Base-by-base conservation (phyloP, 129 eudicot genomes). In the Artemisia annua region DNA sequence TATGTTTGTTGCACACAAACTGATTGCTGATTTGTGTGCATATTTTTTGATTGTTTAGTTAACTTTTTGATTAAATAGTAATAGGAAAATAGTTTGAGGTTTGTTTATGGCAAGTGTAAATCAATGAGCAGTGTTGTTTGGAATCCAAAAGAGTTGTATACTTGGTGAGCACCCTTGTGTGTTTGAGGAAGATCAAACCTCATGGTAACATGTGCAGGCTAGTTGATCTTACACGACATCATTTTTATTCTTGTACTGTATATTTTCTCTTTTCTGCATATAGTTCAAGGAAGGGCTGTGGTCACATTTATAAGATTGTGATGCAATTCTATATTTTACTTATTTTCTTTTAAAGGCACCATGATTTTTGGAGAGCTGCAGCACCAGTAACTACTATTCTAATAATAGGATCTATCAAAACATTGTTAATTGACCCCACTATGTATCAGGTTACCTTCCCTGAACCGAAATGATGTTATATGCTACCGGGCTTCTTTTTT, bases 101-200 rank as follows among this genome's bases (percentile, higher is more conserved):
- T 75, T 66, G 75, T 67, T 67, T 68, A 14, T 76, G 77, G 72
- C 59, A 72, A 70, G 73, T 78, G 82, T 78, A 78, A 78, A 78
- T 71, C 43, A 11, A n/a, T 71, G 72, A 78, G 72, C 71, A 49
- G 49, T 78, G 61, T 63, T 48, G 46, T 10, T 71, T 12, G 59
- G 24, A 63, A 78, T n/a, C 46, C 63, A 63, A 63, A 9, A 46
- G 56, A 75, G 3, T 15, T 66, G 50, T 66, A 14, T 70, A 48
- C 32, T 46, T 15, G 56, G 26, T 24, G 46, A 68, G 22, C 16
- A 7, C 8, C 22, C 46, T 16, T 67, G 65, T 5, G 69, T 64
- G 46, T 28, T 61, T 70, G 28, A 19, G 50, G 48, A 67, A 20
- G 72, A 48, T 48, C 58, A 50, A 24, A 50, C 46, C 59, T 69